These are phyloP conservation scores for Penicillium diatomitis DNA, from an alignment of 495 filamentous ascomycete genomes.

Conservation along the genomic window DNA sequence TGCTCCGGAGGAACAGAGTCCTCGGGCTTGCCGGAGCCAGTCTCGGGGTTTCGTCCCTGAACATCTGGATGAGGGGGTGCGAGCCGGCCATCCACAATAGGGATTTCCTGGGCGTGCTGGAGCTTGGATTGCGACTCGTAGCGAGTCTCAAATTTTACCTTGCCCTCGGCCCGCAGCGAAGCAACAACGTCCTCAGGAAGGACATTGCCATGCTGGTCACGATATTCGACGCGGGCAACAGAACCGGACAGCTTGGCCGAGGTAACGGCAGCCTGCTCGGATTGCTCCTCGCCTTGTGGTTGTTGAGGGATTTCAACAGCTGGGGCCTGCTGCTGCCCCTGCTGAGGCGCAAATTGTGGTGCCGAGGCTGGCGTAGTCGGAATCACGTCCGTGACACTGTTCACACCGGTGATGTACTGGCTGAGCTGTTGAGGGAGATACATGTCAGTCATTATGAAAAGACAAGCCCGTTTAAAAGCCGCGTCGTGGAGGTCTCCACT, in stretches of 20 bases:
- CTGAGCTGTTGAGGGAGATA: constrained; percentile 21
- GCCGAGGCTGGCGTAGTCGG: constrained; percentile 17
- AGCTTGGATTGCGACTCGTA: constrained; percentile 81
- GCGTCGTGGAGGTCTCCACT: constrained; percentile 26
- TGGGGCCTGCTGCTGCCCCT: constrained; percentile 4
- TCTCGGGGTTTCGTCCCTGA: constrained; percentile 63
- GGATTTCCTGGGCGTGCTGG: constrained; percentile 29
- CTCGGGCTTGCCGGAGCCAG: constrained; percentile 28
- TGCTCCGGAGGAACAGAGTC: constrained; percentile 31
- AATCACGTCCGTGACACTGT: constrained; percentile 9
- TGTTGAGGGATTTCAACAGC: constrained; percentile 9
- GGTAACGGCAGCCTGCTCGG: constrained; percentile 35
- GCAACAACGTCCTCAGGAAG: constrained; percentile 76
- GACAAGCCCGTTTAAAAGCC: constrained; percentile 12
- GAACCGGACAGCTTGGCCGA: constrained; percentile 50
- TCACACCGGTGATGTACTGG: constrained; percentile 31
- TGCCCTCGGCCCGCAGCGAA: constrained; percentile 63
- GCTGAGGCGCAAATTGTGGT: constrained; percentile 6
- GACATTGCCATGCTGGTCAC: constrained; percentile 87
- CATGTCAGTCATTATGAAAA: constrained; percentile 22
- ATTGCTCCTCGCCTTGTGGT: constrained; percentile 11
- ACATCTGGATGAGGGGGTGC: constrained; percentile 82
- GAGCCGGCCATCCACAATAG: constrained; percentile 60
- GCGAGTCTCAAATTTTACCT: constrained; percentile 87
- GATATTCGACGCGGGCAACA: constrained; percentile 86